phyloP scores from a whole-genome alignment of 805 yeast species.

The Kazachstania viticola region DNA sequence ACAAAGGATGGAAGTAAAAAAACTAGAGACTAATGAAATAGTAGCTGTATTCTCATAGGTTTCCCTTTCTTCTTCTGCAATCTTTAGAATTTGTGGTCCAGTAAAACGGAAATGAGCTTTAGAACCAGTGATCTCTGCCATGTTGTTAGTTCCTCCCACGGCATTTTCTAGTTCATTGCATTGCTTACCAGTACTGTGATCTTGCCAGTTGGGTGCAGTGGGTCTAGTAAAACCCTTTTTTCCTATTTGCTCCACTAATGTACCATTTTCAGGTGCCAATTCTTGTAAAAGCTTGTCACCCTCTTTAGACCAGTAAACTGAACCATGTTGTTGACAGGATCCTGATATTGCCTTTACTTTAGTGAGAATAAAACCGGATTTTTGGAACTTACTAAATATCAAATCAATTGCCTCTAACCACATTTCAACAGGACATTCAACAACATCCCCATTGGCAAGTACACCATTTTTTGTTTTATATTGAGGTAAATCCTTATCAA shows the following conservation, averaged over 20 bases:
- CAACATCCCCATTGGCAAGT: conserved; percentile 38
- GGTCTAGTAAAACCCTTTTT: conserved; percentile 47
- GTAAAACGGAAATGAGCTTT: conserved; percentile 84
- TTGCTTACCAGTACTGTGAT: conserved; percentile 73
- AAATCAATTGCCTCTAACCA: conserved; percentile 79
- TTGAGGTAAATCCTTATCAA: conserved; percentile 49
- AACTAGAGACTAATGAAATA: conserved; percentile 69
- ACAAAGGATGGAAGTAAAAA: conserved; percentile 57
- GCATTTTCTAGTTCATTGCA: conserved; percentile 46
- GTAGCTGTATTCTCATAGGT: conserved; percentile 45
- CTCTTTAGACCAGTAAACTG: conserved; percentile 60
- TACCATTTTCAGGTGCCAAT: conserved; percentile 23
- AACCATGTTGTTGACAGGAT: conserved; percentile 88
- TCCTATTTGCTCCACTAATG: conserved; percentile 37
- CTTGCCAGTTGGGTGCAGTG: conserved; percentile 89
- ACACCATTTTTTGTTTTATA: conserved; percentile 74
- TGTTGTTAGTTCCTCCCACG: conserved; percentile 43
- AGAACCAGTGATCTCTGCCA: conserved; percentile 71
- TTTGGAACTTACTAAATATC: conserved; percentile 40
- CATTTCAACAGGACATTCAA: conserved; percentile 75
- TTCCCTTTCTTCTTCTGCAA: conserved; percentile 41
- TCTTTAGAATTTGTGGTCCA: conserved; percentile 80
- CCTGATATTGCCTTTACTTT: conserved; percentile 63
- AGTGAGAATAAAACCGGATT: conserved; percentile 44
- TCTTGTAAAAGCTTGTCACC: conserved; percentile 33